phyloP scores from a whole-genome alignment of 208 protist species.

The Trypanosoma mega region DNA sequence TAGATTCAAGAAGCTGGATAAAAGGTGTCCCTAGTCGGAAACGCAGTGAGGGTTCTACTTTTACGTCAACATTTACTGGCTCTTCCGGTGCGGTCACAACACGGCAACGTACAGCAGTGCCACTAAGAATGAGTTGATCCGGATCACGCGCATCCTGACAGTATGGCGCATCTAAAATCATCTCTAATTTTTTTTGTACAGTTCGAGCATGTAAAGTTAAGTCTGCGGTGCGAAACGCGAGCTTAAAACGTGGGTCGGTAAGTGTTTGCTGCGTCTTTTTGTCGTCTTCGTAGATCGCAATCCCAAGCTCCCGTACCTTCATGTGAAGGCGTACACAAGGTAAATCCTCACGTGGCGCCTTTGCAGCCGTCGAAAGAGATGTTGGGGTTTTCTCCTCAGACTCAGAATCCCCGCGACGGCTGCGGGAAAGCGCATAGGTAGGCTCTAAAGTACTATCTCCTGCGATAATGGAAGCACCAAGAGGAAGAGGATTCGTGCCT shows the following conservation, averaged over 20 bases:
- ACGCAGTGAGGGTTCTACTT: conserved; percentile 34
- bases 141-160: conserved; percentile 43
- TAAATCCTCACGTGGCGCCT: conserved; percentile 26
- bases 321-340: conserved; percentile 63
- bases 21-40: conserved; percentile 68
- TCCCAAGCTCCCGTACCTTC: conserved; percentile 51
- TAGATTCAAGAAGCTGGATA: conserved; percentile 69
- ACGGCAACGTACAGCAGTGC: conserved; percentile 34
- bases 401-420: conserved; percentile 12
- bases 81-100: conserved; percentile 35
- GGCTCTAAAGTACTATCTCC: no score
- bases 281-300: conserved; percentile 76
- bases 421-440: neutral
- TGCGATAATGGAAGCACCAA: no score
- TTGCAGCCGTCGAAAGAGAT: neutral
- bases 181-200: conserved; percentile 38
- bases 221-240: conserved; percentile 51
- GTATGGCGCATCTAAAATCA: conserved; percentile 50
- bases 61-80: conserved; percentile 41
- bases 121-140: conserved; percentile 47
- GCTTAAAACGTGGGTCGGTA: conserved; percentile 41
- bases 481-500: no score
- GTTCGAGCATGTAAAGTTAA: conserved; percentile 61
- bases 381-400: conserved; percentile 4
- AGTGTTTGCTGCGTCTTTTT: conserved; percentile 28